Conservation (phyloP, 257 asterid species). For the Nyctanthes arbortristis region DNA sequence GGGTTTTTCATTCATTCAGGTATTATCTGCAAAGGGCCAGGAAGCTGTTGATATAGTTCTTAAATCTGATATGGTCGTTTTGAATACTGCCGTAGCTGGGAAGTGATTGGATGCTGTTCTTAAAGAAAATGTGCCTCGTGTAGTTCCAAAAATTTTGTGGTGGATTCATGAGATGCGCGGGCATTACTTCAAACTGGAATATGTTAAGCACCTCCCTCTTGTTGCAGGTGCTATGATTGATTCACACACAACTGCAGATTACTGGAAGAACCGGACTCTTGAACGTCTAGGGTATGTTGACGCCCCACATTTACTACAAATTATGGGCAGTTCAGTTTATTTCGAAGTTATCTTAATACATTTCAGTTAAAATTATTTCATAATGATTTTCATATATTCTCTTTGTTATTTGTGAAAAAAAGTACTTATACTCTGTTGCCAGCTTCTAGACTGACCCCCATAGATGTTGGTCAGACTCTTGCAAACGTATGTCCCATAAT, state of each 20-base stretch:
- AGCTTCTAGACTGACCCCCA: neutral
- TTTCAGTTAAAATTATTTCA: slow-evolving; percentile 15
- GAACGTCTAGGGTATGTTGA: slow-evolving; percentile 69
- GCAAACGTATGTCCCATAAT: neutral
- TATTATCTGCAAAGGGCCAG: slow-evolving; percentile 70
- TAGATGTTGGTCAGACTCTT: neutral
- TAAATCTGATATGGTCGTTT: slow-evolving; percentile 77
- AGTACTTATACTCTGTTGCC: neutral
- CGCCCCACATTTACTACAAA: slow-evolving; percentile 14
- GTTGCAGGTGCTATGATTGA: slow-evolving; percentile 99
- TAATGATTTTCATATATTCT: slow-evolving; percentile 7
- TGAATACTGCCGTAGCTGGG: slow-evolving; percentile 97
- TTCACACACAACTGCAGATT: slow-evolving; percentile 84
- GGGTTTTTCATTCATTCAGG: slow-evolving; percentile 40
- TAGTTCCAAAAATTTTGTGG: slow-evolving; percentile 98
- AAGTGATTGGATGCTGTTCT: slow-evolving; percentile 96
- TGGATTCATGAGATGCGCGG: slow-evolving; percentile 99
- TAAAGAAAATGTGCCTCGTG: slow-evolving; percentile 65
- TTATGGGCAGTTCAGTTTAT: slow-evolving; percentile 6
- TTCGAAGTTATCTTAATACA: slow-evolving; percentile 11
- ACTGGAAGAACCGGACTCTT: slow-evolving; percentile 86
- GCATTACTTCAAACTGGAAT: slow-evolving; percentile 94
- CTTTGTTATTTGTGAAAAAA: neutral
- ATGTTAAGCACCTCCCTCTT: slow-evolving; percentile 96
- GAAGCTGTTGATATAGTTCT: slow-evolving; percentile 79